Base-by-base conservation (phyloP, 179 eudicot genomes). In the Carnegiea gigantea region DNA sequence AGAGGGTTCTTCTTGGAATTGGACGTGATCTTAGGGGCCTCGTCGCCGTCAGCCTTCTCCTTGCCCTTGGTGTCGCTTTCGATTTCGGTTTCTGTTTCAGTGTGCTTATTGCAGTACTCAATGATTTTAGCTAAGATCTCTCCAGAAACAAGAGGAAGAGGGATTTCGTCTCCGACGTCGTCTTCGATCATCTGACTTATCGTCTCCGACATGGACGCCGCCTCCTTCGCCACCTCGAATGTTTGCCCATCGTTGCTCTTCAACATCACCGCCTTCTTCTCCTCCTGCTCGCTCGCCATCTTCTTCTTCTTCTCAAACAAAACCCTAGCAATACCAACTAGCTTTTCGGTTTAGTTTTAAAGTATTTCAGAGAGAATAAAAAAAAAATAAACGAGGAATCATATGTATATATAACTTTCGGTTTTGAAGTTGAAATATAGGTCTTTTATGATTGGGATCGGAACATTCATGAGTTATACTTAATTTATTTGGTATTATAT, bases 71-170 rank as follows among this genome's bases (percentile, higher is more conserved):
- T 21, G 33, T 9, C 18, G 57, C 3, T 13, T 0, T 51, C 18
- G 57, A 0, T 51, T 51, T 0, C 18, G 20, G 3, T 51, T 7
- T 13, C 18, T 20, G 4, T 51, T 51, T 51, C 14, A 11, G 59
- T 46, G 11, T 49, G 70, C 46, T 77, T 77, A 2, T 17, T 77
- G 77, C 82, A 80, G 26, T 72, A 80, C 44, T 72, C 77, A 23
- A 80, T 80, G 54, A 80, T 30, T 26, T 53, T 72, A 14, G 71
- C n/a, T 7, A 80, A 70, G 4, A 73, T 14, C 2, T 36, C 24
- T 0, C 71, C 38, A 5, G 70, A 28, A 17, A 80, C 82, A 15
- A 72, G 74, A 6, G 82, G 77, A 10, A 80, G 23, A 7, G 77
- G 77, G 21, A 80, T 40, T 11, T 6, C 20, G 5, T 57, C 57